Base-by-base conservation (phyloP, 148 eudicot genomes). In the Amaranthus cruentus region DNA sequence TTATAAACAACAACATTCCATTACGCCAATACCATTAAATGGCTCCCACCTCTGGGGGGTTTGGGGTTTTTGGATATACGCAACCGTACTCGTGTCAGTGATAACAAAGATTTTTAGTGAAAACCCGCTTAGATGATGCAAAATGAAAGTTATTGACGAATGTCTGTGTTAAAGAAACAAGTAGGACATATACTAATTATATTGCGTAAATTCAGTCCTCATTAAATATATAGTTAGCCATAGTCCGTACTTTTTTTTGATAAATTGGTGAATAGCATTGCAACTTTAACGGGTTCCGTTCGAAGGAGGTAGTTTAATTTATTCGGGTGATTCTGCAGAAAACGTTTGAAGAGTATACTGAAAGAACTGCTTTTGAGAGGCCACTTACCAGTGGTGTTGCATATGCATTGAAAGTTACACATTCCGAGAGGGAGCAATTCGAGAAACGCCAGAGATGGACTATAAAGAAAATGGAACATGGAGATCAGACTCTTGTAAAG, bases 381-480 rank as follows among this genome's bases (percentile, higher is more conserved):
- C 99, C 99, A 63, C 92, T 95, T 47, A 88, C 92, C 5, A 95
- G 99, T 75, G 99, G 99, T 13, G 97, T 95, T 73, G 88, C 99
- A 12, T 95, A 95, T 85, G 99, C 97, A 76, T 78, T 90, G 74
- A 87, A 89, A 81, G 96, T 95, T 69, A 87, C 73, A 66, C 87
- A 91, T 70, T 85, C 88, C 12, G 90, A 90, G 59, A 86, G 99
- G 79, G 87, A 90, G 78, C 72, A 85, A 46, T 84, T 95, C 71
- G 97, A 95, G 86, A 82, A 79, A 82, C 79, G 73, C 18, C 89
- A 90, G 21, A 94, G 99, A n/a, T 91, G 98, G 98, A 86, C 85
- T 38, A 90, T 95, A 73, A 95, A 84, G 86, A 95, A 86, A 82
- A 95, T 95, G 97, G 91, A 83, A 48, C 78, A 77, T 55, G 93